Base-by-base conservation (phyloP, 768 basidiomycete species). In the Sistotremastrum suecicum region DNA sequence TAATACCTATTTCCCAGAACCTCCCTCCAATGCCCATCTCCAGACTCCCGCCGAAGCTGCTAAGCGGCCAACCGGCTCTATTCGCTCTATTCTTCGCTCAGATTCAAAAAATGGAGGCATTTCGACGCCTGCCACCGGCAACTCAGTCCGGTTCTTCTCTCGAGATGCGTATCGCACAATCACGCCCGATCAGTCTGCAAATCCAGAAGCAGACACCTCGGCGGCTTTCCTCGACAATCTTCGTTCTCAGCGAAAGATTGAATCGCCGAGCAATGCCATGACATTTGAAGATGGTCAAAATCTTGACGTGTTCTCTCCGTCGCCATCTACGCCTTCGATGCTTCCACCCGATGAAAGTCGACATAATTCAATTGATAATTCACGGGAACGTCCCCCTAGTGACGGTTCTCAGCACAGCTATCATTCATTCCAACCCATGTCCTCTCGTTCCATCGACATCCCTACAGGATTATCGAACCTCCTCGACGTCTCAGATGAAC, bases 61-160 rank as follows among this genome's bases (percentile, higher is more conserved):
- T 20, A 20, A 20, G 20, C 20, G 20, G 20, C 20, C 20, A 7
- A 46, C 40, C 48, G 70, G 69, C 44, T 83, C 81, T 8, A 66
- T 80, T 4, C 74, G 81, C 9, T 83, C 82, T 10, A 85, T 85
- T 51, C 68, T 85, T 30, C 78, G 80, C 37, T 20, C 20, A 20
- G 20, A 20, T 20, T 20, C 20, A 20, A 20, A 20, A 20, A 20
- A 20, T 20, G 20, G 20, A 20, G 76, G 79, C 49, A 72, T 71
- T 3, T 76, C 76, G 41, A 80, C 81, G 0, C 83, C 83, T 10
- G 81, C 78, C 3, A 82, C 80, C 7, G 82, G 83, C n/a, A 77
- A 78, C 56, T 83, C 76, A 49, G 83, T 85, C 37, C 76, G 83
- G 5, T 84, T 85, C 63, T 83, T 83, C 59, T 75, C 81, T 30